Base-by-base conservation (phyloP, 768 basidiomycete species). In the Termitomyces sp. region DNA sequence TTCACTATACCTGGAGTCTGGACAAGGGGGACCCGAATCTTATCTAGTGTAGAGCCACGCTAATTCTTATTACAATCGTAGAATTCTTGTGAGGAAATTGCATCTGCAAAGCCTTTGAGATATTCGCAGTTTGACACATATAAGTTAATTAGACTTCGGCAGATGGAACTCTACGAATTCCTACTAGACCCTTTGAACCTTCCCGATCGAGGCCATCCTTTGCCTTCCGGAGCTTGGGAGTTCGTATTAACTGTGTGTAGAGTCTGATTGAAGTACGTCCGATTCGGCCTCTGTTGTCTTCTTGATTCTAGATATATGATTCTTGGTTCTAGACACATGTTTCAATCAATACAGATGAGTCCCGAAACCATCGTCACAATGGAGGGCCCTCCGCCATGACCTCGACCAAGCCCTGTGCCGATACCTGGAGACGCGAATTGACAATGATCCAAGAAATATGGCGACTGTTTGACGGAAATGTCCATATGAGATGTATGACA, bases 381-480 rank as follows among this genome's bases (percentile, higher is more conserved):
- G 66, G 50, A 68, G 64, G 55, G 60, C 64, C 55, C 67, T 38
- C 63, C 65, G 61, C 66, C 65, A 54, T 44, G 38, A 37, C 61
- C n/a, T 17, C 38, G 71, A 30, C 60, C 71, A 43, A 71, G 67
- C 53, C 62, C 70, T 56, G 59, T 62, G 38, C 60, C 77, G 63
- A 84, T 42, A 83, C 83, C 53, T 89, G 87, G 87, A 80, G 77
- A 65, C 71, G 74, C 48, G 83, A 86, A 69, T 79, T 82, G n/a
- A 57, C 67, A 14, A 81, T 86, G 68, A 81, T 71, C 60, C 78
- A 85, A 66, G 78, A 80, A 53, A 74, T 70, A 60, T 89, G 87
- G 87, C 72, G 75, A 55, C 68, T 60, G 56, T 63, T 73, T 47
- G 77, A 81, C 52, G 79, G 77, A 55, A 79, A 80, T 58, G 75